Percentiles rank a stretch among this genome's conserved stretches.
Conservation (phyloP, 2,329 filamentous ascomycete genomes). For the Corinectria fuckeliana region DNA sequence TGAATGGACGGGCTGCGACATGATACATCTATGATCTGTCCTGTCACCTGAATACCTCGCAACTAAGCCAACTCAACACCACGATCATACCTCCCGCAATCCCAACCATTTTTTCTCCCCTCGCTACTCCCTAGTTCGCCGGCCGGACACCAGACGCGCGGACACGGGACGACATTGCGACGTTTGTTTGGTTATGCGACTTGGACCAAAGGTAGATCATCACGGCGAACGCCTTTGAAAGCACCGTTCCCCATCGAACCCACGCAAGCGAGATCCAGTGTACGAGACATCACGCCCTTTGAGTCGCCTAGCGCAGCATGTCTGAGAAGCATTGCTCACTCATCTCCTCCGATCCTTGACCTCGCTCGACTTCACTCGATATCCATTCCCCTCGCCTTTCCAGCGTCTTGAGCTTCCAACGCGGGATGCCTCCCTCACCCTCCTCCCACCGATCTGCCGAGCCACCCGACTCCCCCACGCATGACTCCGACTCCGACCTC, state of each 20-base stretch:
- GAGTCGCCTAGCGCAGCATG: constrained; percentile 31
- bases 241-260: constrained; percentile 10
- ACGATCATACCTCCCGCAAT: background rate
- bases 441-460: constrained; percentile 60
- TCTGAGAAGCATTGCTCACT: constrained; percentile 33
- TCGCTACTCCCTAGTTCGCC: constrained; percentile 21
- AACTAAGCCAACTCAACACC: constrained; percentile 13
- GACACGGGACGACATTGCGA: background rate
- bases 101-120: background rate
- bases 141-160: constrained; percentile 30
- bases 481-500: constrained; percentile 77
- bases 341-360: constrained; percentile 21
- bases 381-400: constrained; percentile 19
- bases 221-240: constrained; percentile 17
- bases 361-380: constrained; percentile 12
- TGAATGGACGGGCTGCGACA: constrained; percentile 27
- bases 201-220: constrained; percentile 12
- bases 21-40: constrained; percentile 37
- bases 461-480: constrained; percentile 67
- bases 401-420: constrained; percentile 25
- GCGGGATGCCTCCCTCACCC: constrained; percentile 65
- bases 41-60: constrained; percentile 27
- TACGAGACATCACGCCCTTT: constrained; percentile 5
- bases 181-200: constrained; percentile 30
- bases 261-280: background rate